Evolutionary conservation across 148 eudicot species (phyloP).

Genomic region (Rhododendron ovatum): DNA sequence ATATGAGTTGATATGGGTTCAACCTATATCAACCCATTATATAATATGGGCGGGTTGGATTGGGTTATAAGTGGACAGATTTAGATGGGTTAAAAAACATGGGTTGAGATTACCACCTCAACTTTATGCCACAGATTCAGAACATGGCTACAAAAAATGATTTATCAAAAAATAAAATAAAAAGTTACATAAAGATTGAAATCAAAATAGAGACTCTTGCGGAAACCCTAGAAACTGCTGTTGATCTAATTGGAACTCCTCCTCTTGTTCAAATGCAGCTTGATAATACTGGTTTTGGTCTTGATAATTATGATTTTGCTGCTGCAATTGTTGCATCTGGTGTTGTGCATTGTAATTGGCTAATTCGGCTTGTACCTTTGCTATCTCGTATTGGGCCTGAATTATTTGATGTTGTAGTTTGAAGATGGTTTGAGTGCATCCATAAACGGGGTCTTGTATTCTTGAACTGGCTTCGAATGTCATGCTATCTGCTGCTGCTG

Average conservation of each 20-base stretch:
- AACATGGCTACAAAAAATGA: background rate
- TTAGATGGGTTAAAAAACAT: too few relatives aligned
- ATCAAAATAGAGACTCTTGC: background rate
- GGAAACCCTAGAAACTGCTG: background rate
- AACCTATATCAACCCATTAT: too few relatives aligned
- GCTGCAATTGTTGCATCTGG: background rate
- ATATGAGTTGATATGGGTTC: too few relatives aligned
- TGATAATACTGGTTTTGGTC: background rate
- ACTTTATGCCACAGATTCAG: background rate
- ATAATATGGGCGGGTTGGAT: too few relatives aligned
- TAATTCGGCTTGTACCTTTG: slow-evolving; percentile 25
- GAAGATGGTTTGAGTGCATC: slow-evolving; percentile 28
- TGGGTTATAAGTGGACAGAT: too few relatives aligned
- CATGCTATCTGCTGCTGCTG: slow-evolving; percentile 35
- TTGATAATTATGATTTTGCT: background rate
- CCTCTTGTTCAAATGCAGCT: background rate
- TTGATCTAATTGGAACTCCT: background rate
- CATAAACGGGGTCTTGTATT: slow-evolving; percentile 40
- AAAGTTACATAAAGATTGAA: background rate
- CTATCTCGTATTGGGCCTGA: slow-evolving; percentile 29
- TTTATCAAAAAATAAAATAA: background rate
- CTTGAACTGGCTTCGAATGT: slow-evolving; percentile 31
- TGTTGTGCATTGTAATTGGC: slow-evolving; percentile 14
- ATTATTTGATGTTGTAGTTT: slow-evolving; percentile 33
- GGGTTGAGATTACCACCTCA: too few relatives aligned